phyloP scores from a whole-genome alignment of 2,329 filamentous ascomycete genomes.

The Colletotrichum somersetense region DNA sequence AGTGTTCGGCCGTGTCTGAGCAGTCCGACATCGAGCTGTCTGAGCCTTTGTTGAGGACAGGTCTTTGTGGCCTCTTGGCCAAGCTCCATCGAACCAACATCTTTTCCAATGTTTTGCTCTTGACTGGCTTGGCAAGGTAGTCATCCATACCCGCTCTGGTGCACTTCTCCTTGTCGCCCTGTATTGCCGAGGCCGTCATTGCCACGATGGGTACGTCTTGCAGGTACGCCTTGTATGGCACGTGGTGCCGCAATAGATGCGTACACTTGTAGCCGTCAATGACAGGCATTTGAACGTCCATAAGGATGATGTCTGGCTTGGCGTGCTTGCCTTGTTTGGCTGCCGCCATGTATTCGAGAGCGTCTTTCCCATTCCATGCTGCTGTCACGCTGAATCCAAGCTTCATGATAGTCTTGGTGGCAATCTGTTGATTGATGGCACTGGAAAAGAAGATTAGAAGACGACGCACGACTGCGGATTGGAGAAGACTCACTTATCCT shows the following conservation, averaged over 20 bases:
- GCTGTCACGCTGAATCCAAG: constrained; percentile 79
- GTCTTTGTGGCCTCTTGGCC: constrained; percentile 45
- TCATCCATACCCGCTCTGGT: constrained; percentile 82
- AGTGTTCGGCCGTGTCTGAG: constrained; percentile 60
- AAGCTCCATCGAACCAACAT: constrained; percentile 79
- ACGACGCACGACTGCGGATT: not conserved
- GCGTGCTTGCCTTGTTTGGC: constrained; percentile 63
- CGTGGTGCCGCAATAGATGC: constrained; percentile 76
- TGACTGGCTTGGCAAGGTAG: constrained; percentile 80
- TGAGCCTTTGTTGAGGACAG: constrained; percentile 27
- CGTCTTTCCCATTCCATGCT: constrained; percentile 84
- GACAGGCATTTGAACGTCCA: constrained; percentile 83
- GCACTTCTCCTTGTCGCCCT: constrained; percentile 82
- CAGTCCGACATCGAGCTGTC: constrained; percentile 55
- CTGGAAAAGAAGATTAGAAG: constrained; percentile 48
- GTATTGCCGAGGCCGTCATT: constrained; percentile 85
- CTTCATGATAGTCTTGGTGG: constrained; percentile 79
- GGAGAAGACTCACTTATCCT: constrained; percentile 76
- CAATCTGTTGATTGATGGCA: constrained; percentile 80
- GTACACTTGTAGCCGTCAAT: constrained; percentile 85
- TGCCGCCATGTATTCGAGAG: constrained; percentile 76
- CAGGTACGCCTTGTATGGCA: constrained; percentile 71
- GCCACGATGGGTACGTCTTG: constrained; percentile 79
- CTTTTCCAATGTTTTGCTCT: constrained; percentile 73
- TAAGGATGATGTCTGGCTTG: constrained; percentile 80